A percentile compares a stretch with the other conserved stretches of the same genome.
These are phyloP conservation scores for Trypanosoma mega DNA, from an alignment of 208 protist species.

Conservation along the genomic window DNA sequence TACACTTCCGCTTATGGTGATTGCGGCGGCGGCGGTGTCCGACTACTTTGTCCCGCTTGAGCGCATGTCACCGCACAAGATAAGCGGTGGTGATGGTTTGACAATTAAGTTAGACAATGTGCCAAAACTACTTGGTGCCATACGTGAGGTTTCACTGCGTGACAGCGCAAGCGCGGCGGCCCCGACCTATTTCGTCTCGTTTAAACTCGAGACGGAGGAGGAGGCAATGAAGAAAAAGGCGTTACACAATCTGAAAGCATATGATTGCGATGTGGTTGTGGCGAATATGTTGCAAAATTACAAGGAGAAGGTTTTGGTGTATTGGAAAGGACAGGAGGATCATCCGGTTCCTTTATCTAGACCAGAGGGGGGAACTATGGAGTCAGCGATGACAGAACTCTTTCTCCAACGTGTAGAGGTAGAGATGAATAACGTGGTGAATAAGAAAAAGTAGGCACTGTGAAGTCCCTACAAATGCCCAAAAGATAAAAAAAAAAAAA, in stretches of 20 bases:
- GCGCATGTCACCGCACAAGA: conserved; percentile 61
- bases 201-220: conserved; percentile 84
- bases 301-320: conserved; percentile 72
- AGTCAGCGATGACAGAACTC: conserved; percentile 46
- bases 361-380: conserved; percentile 44
- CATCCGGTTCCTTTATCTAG: conserved; percentile 19
- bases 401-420: conserved; percentile 28
- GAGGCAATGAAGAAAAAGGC: conserved; percentile 68
- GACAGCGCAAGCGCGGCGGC: conserved; percentile 6
- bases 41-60: conserved; percentile 79
- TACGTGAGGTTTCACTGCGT: conserved; percentile 55
- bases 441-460: neutral
- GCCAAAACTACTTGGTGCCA: conserved; percentile 63
- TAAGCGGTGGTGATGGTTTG: conserved; percentile 74
- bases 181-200: conserved; percentile 53
- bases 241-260: conserved; percentile 57
- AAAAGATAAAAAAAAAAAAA: neutral
- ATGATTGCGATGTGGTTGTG: conserved; percentile 74
- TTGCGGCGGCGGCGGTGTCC: conserved; percentile 76
- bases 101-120: conserved; percentile 63
- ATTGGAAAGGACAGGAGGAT: conserved; percentile 34
- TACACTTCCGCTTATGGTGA: conserved; percentile 54
- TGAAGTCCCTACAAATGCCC: neutral
- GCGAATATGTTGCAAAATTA: conserved; percentile 86
- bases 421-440: neutral